Evolutionary conservation across 805 yeast genomes (phyloP), one percentile per base, ranked within the genome.

Genomic region (Kodamaea kaohsiungensis): DNA sequence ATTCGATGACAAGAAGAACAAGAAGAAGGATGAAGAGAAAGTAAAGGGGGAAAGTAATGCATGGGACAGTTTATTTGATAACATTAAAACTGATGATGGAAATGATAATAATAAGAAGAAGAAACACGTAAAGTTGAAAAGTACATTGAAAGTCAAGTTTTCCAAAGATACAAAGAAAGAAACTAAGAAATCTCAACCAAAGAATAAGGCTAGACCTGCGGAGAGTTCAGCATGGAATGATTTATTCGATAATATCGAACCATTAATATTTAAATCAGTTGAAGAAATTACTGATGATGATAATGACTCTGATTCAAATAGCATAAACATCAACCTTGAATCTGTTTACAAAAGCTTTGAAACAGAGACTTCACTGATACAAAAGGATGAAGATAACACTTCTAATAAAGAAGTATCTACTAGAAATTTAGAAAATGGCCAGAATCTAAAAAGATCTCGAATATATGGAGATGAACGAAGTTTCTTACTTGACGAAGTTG

Each of bases 381-480:
- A 42, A 42, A 18, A 42, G 8, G 8, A 22, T 18, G 22, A 18
- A 2, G 9, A 22, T 42, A 15, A 30, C 18, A 30, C 10, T 10
- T 25, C 39, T 5, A 30, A 5, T 30, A 30, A 8, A 22, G 25
- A 22, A 30, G 35, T 30, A 30, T 12, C 35, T 5, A 5, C 35
- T 8, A 9, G 35, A 30, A 30, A 30, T 10, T 2, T 30, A 9
- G 35, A 12, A 12, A 22, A 22, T 22, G 35, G 35, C 35, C 35
- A 12, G 8, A 30, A 8, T 30, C 10, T 5, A 13, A 38, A 38
- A 7, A 15, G 22, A 10, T 40, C 45, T 39, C 42, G 48, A 52
- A 58, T 57, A 10, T 65, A 65, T 45, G 63, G 65, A 9, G 56
- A 55, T 5, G 58, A 56, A 13, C 50, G 68, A 48, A 62, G 64